These are phyloP conservation scores for Vitis hybrid DNA, from an alignment of 177 flowering plant genomes.

Conservation along the genomic window DNA sequence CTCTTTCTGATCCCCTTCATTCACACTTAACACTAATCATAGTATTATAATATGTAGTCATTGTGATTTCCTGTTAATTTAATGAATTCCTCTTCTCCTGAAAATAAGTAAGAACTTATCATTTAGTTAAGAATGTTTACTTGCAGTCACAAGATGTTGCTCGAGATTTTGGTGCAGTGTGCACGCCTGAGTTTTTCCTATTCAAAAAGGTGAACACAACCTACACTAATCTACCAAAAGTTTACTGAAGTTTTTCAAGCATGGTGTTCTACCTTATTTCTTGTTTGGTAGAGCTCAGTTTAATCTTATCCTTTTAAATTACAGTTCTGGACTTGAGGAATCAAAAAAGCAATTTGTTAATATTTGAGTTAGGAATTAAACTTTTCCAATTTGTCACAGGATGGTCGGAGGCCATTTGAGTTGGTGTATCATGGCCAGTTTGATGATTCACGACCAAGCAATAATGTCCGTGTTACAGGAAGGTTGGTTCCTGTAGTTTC, in stretches of 20 bases:
- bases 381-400: slow-evolving; percentile 45
- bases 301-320: not conserved
- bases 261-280: not conserved
- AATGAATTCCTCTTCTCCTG: not conserved
- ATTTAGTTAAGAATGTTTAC: slow-evolving; percentile 9
- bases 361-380: not conserved
- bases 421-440: slow-evolving; percentile 94
- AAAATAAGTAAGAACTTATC: not conserved
- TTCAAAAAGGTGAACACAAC: slow-evolving; percentile 64
- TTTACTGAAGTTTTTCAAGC: slow-evolving; percentile 2
- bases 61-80: not conserved
- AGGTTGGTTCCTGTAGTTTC: slow-evolving; percentile 44
- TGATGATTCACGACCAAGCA: slow-evolving; percentile 93
- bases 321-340: not conserved
- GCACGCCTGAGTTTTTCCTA: slow-evolving; percentile 91
- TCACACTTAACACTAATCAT: too few species aligned
- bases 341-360: too few species aligned
- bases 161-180: slow-evolving; percentile 77
- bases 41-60: too few species aligned
- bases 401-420: slow-evolving; percentile 90
- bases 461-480: slow-evolving; percentile 70
- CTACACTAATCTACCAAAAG: not conserved
- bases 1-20: too few species aligned
- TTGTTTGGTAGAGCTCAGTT: not conserved
- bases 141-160: slow-evolving; percentile 91